Conservation (phyloP, 176 grass and related monocot species). For the Eragrostis curvula region DNA sequence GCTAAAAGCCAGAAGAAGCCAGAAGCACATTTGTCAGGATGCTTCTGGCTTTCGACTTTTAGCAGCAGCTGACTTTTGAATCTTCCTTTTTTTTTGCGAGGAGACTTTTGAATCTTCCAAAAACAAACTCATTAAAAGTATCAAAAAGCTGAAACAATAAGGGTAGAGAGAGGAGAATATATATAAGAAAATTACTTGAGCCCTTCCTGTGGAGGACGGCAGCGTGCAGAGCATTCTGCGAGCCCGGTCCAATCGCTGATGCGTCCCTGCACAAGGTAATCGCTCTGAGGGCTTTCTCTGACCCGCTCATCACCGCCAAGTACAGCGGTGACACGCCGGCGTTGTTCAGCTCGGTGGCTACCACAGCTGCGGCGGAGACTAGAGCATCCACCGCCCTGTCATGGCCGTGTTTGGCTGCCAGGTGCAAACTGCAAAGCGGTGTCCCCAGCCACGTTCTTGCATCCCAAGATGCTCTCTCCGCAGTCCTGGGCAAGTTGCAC, state of each 20-base stretch:
- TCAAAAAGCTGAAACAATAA: too few species aligned
- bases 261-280: neutral
- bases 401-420: neutral
- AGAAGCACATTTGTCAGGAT: too few species aligned
- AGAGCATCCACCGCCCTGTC: neutral
- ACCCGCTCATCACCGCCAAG: neutral
- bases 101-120: too few species aligned
- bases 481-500: neutral
- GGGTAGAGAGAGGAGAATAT: neutral
- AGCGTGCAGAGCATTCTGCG: conserved; percentile 15
- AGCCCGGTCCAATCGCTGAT: neutral
- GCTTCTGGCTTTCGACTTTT: too few species aligned
- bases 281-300: neutral
- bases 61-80: too few species aligned
- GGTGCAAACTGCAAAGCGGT: conserved; percentile 11
- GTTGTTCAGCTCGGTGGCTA: neutral
- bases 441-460: conserved; percentile 11
- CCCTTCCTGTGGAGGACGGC: conserved; percentile 10
- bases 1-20: too few species aligned
- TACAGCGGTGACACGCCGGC: conserved; percentile 14
- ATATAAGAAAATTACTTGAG: neutral
- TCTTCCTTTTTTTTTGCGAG: too few species aligned
- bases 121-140: too few species aligned
- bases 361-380: neutral
- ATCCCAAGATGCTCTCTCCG: neutral